Base-by-base conservation (phyloP, 1,284 basidiomycete genomes). In the Sanghuangporus baumii region DNA sequence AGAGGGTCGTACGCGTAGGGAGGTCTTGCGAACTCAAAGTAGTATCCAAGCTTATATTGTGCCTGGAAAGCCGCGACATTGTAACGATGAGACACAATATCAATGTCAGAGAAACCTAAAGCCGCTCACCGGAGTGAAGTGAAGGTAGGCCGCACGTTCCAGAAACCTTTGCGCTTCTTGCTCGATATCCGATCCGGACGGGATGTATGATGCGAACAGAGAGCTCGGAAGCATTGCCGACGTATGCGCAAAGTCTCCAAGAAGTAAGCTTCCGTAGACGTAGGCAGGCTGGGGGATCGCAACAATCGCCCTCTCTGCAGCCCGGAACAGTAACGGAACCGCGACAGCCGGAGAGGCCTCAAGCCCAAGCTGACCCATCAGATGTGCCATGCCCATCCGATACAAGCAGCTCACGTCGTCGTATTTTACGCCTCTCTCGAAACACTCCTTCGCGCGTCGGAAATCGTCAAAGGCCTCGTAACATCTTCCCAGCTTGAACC, bases 1-100 rank as follows among this genome's bases (percentile, higher is more conserved):
- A 96, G 78, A 0, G 95, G 88, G 70, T 98, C 94, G 73, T 94
- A 98, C 0, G 88, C 81, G 77, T 91, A 94, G 41, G 41, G 41
- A 14, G 41, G 12, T 26, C 23, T 12, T 6, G 47, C 59, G 69
- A 96, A 94, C 72, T 98, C 96, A 76, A 94, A 96, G 3, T 89
- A 85, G 72, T 93, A 91, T 0, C 95, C 96, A 56, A 93, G 84
- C 74, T 97, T 97, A 81, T 94, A 96, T 71, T 96, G 93, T 94
- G 96, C 38, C 54, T 55, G 23, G 54, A 20, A 46, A n/a, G 20
- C 26, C 26, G 26, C 23, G 23, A 26, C 23, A 26, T 26, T 26
- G 23, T 31, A 41, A 41, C 11, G n/a, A 41, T 11, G 7, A 41
- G 40, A 41, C 2, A 41, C 6, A 18, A 46, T 55, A 34, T 41